Evolutionary conservation across 495 filamentous ascomycete genomes (phyloP).

Genomic region (Pseudevernia furfuracea): DNA sequence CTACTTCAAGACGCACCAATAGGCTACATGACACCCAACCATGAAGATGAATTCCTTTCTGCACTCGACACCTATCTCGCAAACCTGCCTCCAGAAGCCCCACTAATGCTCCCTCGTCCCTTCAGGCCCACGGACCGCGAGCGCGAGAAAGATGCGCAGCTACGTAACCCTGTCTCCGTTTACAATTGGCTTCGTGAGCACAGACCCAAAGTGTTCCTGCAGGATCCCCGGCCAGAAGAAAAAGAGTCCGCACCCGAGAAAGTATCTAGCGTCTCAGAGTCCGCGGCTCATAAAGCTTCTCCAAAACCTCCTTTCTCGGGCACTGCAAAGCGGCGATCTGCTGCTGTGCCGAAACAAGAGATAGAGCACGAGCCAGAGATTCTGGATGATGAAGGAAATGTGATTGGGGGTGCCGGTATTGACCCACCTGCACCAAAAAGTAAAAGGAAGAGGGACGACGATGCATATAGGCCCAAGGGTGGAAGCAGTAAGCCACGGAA

Average conservation of each 20-base stretch:
- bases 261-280: constrained; percentile 2
- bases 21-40: constrained; percentile 63
- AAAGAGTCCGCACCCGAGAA: constrained; percentile 8
- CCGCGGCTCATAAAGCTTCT: constrained; percentile 15
- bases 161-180: constrained; percentile 75
- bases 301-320: constrained; percentile 35
- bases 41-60: constrained; percentile 72
- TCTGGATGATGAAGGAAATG: constrained; percentile 45
- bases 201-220: constrained; percentile 2
- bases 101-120: constrained; percentile 35
- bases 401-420: constrained; percentile 34
- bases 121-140: constrained; percentile 38
- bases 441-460: constrained; percentile 57
- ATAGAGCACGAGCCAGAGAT: constrained; percentile 42
- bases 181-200: constrained; percentile 67
- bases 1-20: constrained; percentile 21
- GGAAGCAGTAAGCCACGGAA: constrained; percentile 51
- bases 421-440: constrained; percentile 35
- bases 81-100: constrained; percentile 34
- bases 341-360: constrained; percentile 25
- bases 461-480: constrained; percentile 62
- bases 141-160: constrained; percentile 46
- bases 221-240: constrained; percentile 3
- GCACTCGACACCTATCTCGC: constrained; percentile 61
- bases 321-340: constrained; percentile 30